Conservation (phyloP, 345 rosid genomes). For the Tarenaya hassleriana region DNA sequence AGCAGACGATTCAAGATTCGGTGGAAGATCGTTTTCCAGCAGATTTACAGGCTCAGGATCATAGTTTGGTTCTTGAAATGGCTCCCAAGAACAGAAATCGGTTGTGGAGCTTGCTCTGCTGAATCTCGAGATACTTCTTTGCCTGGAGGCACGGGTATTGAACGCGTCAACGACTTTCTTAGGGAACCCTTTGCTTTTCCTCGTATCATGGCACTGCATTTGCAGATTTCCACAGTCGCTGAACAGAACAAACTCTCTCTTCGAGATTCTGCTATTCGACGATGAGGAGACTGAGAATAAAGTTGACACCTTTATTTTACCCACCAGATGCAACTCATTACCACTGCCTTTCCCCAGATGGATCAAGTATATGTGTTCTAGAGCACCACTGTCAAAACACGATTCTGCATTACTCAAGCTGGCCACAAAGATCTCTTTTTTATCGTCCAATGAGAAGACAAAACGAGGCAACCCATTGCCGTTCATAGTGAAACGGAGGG, state of each 20-base stretch:
- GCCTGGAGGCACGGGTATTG: conserved; percentile 50
- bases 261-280: conserved; percentile 35
- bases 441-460: conserved; percentile 53
- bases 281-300: conserved; percentile 32
- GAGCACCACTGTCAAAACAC: conserved; percentile 26
- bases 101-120: conserved; percentile 34
- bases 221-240: conserved; percentile 33
- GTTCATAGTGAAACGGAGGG: conserved; percentile 58
- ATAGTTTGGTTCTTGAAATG: conserved; percentile 33
- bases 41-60: conserved; percentile 33
- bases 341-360: conserved; percentile 32
- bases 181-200: conserved; percentile 45
- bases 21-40: conserved; percentile 44
- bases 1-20: conserved; percentile 73
- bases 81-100: conserved; percentile 41
- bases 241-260: conserved; percentile 59
- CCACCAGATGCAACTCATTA: conserved; percentile 44
- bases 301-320: conserved; percentile 56
- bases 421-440: conserved; percentile 49
- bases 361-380: conserved; percentile 44
- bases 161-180: conserved; percentile 44
- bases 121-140: conserved; percentile 38
- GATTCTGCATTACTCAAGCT: conserved; percentile 34
- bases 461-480: conserved; percentile 44
- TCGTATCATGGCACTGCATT: conserved; percentile 24